phyloP scores from a whole-genome alignment of 208 protist species.

The Wallacemonas sp. region DNA sequence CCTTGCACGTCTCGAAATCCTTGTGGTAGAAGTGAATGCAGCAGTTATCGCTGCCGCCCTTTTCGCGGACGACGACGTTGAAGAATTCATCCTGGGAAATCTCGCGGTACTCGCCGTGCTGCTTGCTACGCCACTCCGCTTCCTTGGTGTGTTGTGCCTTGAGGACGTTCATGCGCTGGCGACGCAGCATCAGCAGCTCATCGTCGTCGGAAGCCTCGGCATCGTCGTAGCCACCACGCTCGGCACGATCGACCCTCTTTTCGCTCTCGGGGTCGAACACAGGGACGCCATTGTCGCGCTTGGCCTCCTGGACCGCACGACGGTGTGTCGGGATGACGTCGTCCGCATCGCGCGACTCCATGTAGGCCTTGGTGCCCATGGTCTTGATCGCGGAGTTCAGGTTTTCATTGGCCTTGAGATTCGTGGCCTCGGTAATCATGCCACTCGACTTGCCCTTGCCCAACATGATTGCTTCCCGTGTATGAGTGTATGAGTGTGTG shows the following conservation, averaged over 20 bases:
- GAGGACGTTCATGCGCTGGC: conserved; percentile 61
- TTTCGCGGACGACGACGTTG: conserved; percentile 89
- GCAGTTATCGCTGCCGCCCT: conserved; percentile 84
- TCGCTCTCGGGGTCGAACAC: conserved; percentile 79
- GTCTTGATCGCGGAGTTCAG: conserved; percentile 82
- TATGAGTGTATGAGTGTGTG: neutral
- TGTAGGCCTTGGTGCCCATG: conserved; percentile 78
- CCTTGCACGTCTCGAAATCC: conserved; percentile 96
- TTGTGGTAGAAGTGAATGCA: conserved; percentile 96
- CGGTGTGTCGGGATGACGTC: conserved; percentile 89
- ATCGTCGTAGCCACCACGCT: conserved; percentile 35
- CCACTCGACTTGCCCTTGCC: conserved; percentile 86
- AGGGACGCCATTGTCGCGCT: conserved; percentile 44
- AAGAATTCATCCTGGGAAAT: conserved; percentile 95
- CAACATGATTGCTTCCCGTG: conserved; percentile 49
- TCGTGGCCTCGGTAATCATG: conserved; percentile 89
- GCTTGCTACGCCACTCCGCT: conserved; percentile 84
- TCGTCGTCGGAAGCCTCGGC: conserved; percentile 75
- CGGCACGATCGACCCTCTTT: conserved; percentile 33
- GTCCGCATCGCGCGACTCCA: conserved; percentile 57
- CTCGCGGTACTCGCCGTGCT: conserved; percentile 93
- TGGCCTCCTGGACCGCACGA: conserved; percentile 32
- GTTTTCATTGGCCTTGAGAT: conserved; percentile 90
- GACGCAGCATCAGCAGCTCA: conserved; percentile 76
- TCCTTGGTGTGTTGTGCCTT: conserved; percentile 59